phyloP scores from a whole-genome alignment of 2,329 filamentous ascomycete species.

The Venturia carpophila region DNA sequence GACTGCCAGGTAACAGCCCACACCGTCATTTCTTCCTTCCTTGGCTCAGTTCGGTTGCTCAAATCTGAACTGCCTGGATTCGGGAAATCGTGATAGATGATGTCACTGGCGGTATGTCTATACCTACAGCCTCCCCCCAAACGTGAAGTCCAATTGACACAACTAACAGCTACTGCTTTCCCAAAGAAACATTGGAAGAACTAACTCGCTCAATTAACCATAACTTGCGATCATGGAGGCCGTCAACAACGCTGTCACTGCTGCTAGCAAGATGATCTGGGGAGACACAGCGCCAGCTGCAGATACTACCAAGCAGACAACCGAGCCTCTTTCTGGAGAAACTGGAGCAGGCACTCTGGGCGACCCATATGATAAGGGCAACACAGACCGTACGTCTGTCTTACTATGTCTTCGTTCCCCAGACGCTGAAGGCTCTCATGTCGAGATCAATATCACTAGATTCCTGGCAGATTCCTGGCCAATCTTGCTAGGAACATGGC shows the following conservation, averaged over 20 bases:
- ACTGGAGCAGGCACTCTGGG: constrained; percentile 57
- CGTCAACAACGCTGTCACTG: constrained; percentile 30
- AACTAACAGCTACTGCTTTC: not conserved
- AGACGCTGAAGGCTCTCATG: not conserved
- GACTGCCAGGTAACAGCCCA: not conserved
- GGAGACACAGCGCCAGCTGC: constrained; percentile 25
- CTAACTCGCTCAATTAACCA: not conserved
- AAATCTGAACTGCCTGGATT: not conserved
- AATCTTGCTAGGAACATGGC: no score
- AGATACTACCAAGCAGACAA: constrained; percentile 28
- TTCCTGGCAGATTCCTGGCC: no score
- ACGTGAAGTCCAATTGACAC: not conserved
- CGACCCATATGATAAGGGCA: constrained; percentile 74
- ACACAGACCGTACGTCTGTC: constrained; percentile 49
- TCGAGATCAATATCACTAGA: not conserved
- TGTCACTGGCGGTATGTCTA: not conserved
- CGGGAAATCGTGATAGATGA: not conserved
- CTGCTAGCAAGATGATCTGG: constrained; percentile 33
- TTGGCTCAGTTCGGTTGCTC: not conserved
- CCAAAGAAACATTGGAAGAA: not conserved
- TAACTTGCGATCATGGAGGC: constrained; percentile 29
- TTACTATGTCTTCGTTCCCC: not conserved
- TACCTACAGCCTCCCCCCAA: not conserved
- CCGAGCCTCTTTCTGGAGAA: constrained; percentile 66
- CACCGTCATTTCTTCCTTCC: not conserved